Base-by-base conservation (phyloP, 768 basidiomycete genomes). In the Sutorius australiensis region DNA sequence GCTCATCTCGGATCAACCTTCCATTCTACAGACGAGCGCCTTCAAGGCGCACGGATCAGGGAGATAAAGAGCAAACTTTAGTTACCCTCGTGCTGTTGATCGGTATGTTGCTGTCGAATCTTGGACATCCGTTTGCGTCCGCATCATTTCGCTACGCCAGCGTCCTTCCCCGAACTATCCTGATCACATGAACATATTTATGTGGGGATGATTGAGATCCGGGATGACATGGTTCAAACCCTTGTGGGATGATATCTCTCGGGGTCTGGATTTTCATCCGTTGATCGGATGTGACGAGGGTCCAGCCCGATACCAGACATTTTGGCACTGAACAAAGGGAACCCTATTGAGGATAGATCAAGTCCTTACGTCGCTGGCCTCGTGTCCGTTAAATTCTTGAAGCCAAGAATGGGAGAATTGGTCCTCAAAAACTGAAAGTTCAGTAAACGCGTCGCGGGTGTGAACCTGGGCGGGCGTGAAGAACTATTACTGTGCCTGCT, bases 41-140 rank as follows among this genome's bases (percentile, higher is more conserved):
- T 80, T 62, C 69, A 71, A 54, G 71, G 72, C 21, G 77, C 76
- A 21, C 69, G 70, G 45, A 63, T 80, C 50, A 73, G 63, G 62
- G 71, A 70, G 48, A 53, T 68, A 40, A 73, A 63, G 62, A 59
- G 70, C 43, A 77, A 76, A 60, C 61, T 78, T 50, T 78, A 65
- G 56, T 40, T 42, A n/a, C 42, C 36, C 37, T 33, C 6, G 31
- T 37, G 27, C 21, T 38, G 33, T 32, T 38, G 17, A 39, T 32
- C 51, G 12, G 45, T 44, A 33, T 46, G 31, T 53, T 52, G 17
- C 33, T 31, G 5, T 8, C 16, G 19, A 21, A 21, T n/a, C 16
- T 39, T 24, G 30, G 14, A 31, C 11, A 27, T 46, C 16, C 17
- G 13, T 31, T 28, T 27, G 36, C 38, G 48, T 58, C 31, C 50